Evolutionary conservation across 306 rosid genomes (phyloP), one percentile per base, ranked within the genome.

Genomic region (Trifolium fragiferum): DNA sequence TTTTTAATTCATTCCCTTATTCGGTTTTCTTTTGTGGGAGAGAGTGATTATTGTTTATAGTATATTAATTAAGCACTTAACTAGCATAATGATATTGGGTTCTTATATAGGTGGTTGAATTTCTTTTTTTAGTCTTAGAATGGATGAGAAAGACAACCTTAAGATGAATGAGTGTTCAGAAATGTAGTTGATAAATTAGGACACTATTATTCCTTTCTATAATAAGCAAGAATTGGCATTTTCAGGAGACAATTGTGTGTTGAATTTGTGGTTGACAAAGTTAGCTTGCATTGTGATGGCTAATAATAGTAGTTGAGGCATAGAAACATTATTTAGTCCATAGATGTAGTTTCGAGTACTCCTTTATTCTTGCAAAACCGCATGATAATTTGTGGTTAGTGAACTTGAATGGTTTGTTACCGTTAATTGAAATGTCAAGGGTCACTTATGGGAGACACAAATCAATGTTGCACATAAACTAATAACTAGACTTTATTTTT

Each of bases 41-140:
- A 79, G 20, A 66, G 19, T 43, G 51, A 72, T 53, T 51, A 72
- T 53, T 51, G 27, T 27, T 62, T 66, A 20, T 70, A 4, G 46
- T 37, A 7, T 70, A 33, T 0, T 15, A 15, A 18, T 54, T 23
- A 53, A 14, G 37, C 10, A 40, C 30, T 13, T 20, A 35, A 12
- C 1, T 0, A 60, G 6, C 13, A 21, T 20, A 61, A 54, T 55
- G 58, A 43, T 23, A 43, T 9, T 63, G 68, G 49, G 63, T 33
- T 75, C 76, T 69, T 81, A 75, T 81, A 75, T 75, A 74, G 66
- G 27, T 14, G 18, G 21, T 53, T 27, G n/a, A 80, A 30, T 33
- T 14, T 51, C 15, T 60, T 30, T 35, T 8, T 16, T 54, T 53
- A 4, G 15, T 69, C 77, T 70, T 41, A 44, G 63, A 69, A 64